Base-by-base conservation (phyloP, 805 yeast species). In the Candida suzukii region DNA sequence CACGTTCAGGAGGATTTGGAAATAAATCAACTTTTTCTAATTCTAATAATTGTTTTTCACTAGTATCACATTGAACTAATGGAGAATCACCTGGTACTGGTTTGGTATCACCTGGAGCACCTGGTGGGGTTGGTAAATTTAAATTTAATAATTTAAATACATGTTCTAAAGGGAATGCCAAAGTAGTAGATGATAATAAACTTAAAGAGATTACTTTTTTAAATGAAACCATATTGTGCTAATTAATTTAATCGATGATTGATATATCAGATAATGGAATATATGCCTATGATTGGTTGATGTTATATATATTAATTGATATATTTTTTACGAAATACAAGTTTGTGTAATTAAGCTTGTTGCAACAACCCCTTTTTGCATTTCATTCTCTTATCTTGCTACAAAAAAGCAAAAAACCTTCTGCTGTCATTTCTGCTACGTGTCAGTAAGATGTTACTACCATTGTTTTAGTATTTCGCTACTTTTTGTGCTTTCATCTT, bases 41-140 rank as follows among this genome's bases (percentile, higher is more conserved):
- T 24, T 68, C 70, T 49, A 93, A 68, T 19, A 84, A 51, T 58
- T 91, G 97, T 1, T 70, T 55, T 34, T 71, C 73, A 14, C 67
- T 61, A 17, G 75, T 65, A 53, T 88, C 96, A 61, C 99, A 91
- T 41, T 77, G 71, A 42, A 72, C 66, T 27, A 93, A 70, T 16
- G 98, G 98, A 1, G 96, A 83, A 47, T 78, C 87, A 6, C 99
- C 99, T 1, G 95, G 95, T 31, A 91, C 78, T 7, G 95, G 95
- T 51, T 73, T 74, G 28, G 74, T 74, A 35, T n/a, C n/a, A n/a
- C 21, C 29, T 3, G 37, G 37, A 8, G 8, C 14, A 7, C 21
- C 19, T 18, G 32, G 38, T 13, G 25, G 25, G 18, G 53, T 54
- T 12, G 56, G 55, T 18, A 52, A 45, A 4, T 41, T 38, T 2